Base-by-base conservation (phyloP, 2,329 filamentous ascomycete genomes). In the Ceratocystis alfenasii region DNA sequence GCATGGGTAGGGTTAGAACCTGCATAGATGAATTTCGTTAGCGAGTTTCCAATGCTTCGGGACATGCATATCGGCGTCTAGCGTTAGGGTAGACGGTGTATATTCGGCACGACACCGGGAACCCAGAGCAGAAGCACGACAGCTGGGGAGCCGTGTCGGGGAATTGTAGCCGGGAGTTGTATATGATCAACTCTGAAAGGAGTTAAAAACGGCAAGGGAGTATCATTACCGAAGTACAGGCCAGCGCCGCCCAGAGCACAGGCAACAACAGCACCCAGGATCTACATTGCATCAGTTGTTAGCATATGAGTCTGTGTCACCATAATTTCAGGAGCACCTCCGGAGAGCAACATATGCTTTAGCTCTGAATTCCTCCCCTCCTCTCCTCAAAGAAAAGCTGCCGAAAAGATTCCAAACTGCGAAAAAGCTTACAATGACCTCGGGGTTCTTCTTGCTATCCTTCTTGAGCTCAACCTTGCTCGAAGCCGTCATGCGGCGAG, bases 261-360 rank as follows among this genome's bases (percentile, higher is more conserved):
- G 72, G 88, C 86, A 90, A 97, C 96, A 76, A 97, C 87, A 74
- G 85, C 89, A 70, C 92, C 84, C 70, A 99, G 88, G 74, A 97
- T 86, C 94, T 97, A 73, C 69, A 71, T 5, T 15, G 44, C 20
- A 66, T 45, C 7, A 50, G 64, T 62, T 41, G 36, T 41, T 36
- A 62, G 63, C 44, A 28, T 6, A 15, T 59, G 20, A 22, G 46
- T 20, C 46, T 50, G 48, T 50, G 48, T 50, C 48, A 50, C 48
- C 48, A 12, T 22, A 20, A 48, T n/a, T 22, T 25, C 20, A 12
- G 48, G n/a, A 50, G 48, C 48, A 50, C 48, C 17, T 8, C 7
- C 48, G 48, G 8, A 22, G 20, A 12, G n/a, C 48, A 41, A 7
- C 6, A 25, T 15, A 4, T 10, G 48, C 8, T 50, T 10, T 5